Evolutionary conservation across 345 rosid genomes (phyloP).

Genomic region (Anastatica hierochuntica): DNA sequence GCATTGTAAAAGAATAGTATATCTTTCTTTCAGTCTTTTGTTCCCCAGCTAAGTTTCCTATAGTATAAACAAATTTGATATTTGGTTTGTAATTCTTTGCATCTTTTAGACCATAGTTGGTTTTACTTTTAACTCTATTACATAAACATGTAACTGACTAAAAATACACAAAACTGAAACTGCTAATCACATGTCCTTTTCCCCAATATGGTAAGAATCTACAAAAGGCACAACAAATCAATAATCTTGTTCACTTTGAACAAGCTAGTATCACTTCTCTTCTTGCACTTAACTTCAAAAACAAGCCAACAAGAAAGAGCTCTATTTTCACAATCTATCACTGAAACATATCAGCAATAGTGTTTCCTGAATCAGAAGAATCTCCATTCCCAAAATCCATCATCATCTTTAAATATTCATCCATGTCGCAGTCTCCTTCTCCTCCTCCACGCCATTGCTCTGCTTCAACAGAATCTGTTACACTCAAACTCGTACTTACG

Average conservation of each 20-base stretch:
- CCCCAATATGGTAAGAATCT: neutral
- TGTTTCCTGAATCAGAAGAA: conserved; percentile 53
- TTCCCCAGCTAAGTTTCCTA: neutral
- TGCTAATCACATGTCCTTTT: conserved; percentile 5
- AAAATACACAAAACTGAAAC: no score
- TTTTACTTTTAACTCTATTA: neutral
- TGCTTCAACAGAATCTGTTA: conserved; percentile 12
- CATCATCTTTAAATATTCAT: conserved; percentile 42
- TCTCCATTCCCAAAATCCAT: conserved; percentile 43
- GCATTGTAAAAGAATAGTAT: conserved; percentile 46
- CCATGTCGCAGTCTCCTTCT: conserved; percentile 27
- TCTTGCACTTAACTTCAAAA: conserved; percentile 18
- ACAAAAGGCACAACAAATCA: conserved; percentile 4
- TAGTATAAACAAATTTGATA: neutral
- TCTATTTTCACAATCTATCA: neutral
- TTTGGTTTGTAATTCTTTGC: neutral
- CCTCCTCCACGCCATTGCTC: conserved; percentile 12
- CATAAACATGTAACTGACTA: no score
- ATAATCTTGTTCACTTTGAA: conserved; percentile 1
- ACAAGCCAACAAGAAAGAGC: conserved; percentile 17
- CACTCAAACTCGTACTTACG: no score
- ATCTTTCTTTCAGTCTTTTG: neutral
- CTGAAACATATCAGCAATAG: conserved; percentile 25
- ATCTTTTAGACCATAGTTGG: neutral
- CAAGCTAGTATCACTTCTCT: neutral